phyloP scores from a whole-genome alignment of 129 eudicot genomes.

The Centrapalus pauciflorus region DNA sequence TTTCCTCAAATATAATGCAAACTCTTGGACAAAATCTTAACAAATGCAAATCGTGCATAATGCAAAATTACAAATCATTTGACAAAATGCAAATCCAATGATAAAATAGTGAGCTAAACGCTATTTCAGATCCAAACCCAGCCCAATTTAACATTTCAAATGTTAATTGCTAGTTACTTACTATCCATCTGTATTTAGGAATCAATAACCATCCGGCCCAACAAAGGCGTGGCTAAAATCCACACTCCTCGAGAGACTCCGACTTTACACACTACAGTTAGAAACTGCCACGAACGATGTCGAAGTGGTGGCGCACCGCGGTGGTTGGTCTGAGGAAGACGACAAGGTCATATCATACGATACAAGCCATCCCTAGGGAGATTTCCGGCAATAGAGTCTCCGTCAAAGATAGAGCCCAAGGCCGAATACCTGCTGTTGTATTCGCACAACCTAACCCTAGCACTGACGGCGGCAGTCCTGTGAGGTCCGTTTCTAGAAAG shows the following conservation, averaged over 20 bases:
- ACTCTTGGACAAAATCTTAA: no score
- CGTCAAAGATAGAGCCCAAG: slow-evolving; percentile 78
- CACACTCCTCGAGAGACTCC: neutral
- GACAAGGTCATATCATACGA: slow-evolving; percentile 52
- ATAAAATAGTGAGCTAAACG: no score
- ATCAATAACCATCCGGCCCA: neutral
- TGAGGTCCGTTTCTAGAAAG: slow-evolving; percentile 43
- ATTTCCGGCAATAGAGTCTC: slow-evolving; percentile 55
- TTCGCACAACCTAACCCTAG: slow-evolving; percentile 51
- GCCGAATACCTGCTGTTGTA: slow-evolving; percentile 88
- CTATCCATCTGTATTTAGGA: slow-evolving; percentile 2
- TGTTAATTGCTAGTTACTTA: no score
- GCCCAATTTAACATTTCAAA: neutral
- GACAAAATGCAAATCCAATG: no score
- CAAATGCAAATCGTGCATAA: no score
- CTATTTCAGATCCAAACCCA: no score
- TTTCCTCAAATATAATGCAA: no score
- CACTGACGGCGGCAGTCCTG: slow-evolving; percentile 24
- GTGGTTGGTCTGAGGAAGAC: slow-evolving; percentile 29
- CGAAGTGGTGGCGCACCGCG: slow-evolving; percentile 69
- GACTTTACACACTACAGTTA: neutral
- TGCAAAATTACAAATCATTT: no score
- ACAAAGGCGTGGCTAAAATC: neutral
- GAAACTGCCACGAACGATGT: slow-evolving; percentile 28
- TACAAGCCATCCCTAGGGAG: slow-evolving; percentile 87